A percentile compares a stretch with the other conserved stretches of the same genome.
Evolutionary conservation across 228 moss, liverwort and hornwort genomes (phyloP).

Genomic region (Sphagnum magellanicum): DNA sequence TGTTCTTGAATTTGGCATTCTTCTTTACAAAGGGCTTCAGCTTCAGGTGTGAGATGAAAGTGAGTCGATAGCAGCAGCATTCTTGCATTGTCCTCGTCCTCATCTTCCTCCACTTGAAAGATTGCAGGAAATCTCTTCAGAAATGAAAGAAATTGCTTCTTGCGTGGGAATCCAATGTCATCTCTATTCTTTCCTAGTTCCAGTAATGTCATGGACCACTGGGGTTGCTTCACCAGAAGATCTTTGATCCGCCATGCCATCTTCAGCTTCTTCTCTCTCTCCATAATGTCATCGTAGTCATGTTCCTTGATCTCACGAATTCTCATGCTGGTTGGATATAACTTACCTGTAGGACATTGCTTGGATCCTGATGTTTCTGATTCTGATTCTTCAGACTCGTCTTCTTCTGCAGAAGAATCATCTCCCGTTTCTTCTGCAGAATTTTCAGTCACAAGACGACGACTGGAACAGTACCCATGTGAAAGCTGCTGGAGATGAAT

Average conservation of each 20-base stretch:
- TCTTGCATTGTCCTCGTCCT: conserved; percentile 24
- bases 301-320: conserved; percentile 49
- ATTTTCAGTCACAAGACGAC: too few relatives aligned
- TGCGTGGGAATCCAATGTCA: conserved; percentile 48
- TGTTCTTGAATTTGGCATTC: conserved; percentile 35
- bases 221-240: conserved; percentile 45
- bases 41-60: conserved; percentile 56
- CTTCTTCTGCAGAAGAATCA: too few relatives aligned
- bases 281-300: conserved; percentile 60
- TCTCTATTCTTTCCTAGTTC: conserved; percentile 58
- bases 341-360: conserved; percentile 21
- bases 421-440: too few relatives aligned
- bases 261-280: conserved; percentile 60
- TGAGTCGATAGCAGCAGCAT: conserved; percentile 17
- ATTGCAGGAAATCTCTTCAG: conserved; percentile 56
- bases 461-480: too few relatives aligned
- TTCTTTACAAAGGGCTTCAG: conserved; percentile 48
- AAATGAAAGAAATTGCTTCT: conserved; percentile 40
- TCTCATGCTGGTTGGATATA: conserved; percentile 24
- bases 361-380: not conserved
- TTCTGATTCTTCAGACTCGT: not conserved
- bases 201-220: conserved; percentile 49
- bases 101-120: conserved; percentile 60
- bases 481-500: too few relatives aligned
- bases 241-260: conserved; percentile 52